These are phyloP conservation scores for Penicillium glabrum DNA, from an alignment of 2,329 filamentous ascomycete genomes.

Conservation along the genomic window DNA sequence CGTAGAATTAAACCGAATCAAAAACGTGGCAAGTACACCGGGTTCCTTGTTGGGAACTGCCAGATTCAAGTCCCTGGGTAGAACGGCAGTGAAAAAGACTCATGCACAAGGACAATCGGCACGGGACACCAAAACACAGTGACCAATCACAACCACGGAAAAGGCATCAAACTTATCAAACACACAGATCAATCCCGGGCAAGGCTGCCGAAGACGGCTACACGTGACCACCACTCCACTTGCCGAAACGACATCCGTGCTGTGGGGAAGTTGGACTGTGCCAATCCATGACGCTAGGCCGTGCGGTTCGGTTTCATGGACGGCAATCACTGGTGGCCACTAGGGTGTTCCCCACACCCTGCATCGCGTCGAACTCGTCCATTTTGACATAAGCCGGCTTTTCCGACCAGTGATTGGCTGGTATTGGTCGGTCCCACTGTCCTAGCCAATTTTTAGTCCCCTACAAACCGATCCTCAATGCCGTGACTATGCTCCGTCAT, in stretches of 20 bases:
- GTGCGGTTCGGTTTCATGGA: constrained; percentile 23
- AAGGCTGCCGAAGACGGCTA: constrained; percentile 6
- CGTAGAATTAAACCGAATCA: background rate
- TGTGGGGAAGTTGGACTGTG: background rate
- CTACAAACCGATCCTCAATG: constrained; percentile 36
- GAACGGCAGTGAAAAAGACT: background rate
- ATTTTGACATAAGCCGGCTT: background rate
- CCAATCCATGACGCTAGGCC: constrained; percentile 5
- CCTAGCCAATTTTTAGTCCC: constrained; percentile 13
- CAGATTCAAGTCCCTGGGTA: constrained; percentile 17
- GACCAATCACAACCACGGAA: background rate
- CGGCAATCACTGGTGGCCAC: constrained; percentile 24
- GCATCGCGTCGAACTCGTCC: background rate
- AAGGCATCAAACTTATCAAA: background rate
- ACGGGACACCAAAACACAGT: background rate
- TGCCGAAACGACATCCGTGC: constrained; percentile 31
- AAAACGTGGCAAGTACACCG: constrained; percentile 1
- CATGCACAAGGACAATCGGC: background rate
- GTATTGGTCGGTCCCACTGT: constrained; percentile 11
- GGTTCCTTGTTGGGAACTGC: constrained; percentile 12
- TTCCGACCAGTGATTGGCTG: background rate
- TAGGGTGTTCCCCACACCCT: constrained; percentile 12
- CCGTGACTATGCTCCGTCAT: constrained; percentile 33
- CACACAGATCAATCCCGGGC: constrained; percentile 22
- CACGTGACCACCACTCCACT: constrained; percentile 26